Evolutionary conservation across 805 yeast genomes (phyloP).

Genomic region (Maudiozyma turicensis): DNA sequence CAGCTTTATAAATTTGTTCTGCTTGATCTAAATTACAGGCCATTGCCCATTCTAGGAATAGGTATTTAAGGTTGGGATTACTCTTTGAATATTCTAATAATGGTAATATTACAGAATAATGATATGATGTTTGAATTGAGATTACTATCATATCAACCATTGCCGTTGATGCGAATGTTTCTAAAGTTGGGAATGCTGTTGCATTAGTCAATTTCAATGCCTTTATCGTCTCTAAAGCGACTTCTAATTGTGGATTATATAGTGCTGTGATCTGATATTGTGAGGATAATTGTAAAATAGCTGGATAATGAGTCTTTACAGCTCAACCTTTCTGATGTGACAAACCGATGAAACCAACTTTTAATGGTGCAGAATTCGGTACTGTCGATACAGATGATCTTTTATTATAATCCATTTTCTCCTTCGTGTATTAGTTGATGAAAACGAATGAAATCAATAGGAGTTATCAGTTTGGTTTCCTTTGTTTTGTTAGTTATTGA

Average conservation of each 20-base stretch:
- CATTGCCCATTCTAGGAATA: conserved; percentile 25
- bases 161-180: conserved; percentile 15
- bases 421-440: too few species aligned
- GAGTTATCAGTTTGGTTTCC: too few species aligned
- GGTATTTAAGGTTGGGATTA: conserved; percentile 18
- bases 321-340: conserved; percentile 24
- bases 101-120: conserved; percentile 12
- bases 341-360: conserved; percentile 25
- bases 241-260: conserved; percentile 14
- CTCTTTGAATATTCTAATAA: conserved; percentile 15
- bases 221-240: conserved; percentile 16
- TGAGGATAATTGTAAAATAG: conserved; percentile 22
- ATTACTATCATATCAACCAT: conserved; percentile 24
- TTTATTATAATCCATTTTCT: conserved; percentile 18
- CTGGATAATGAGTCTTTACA: conserved; percentile 24
- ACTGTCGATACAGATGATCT: conserved; percentile 25
- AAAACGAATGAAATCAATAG: too few species aligned
- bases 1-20: conserved; percentile 18
- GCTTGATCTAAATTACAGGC: conserved; percentile 20
- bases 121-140: conserved; percentile 15
- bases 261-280: conserved; percentile 24
- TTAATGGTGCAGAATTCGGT: conserved; percentile 20
- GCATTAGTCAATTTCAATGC: conserved; percentile 19
- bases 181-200: conserved; percentile 18
- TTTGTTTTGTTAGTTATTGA: too few species aligned